Base-by-base conservation (phyloP, 768 basidiomycete species). In the Tulasnella sp. region DNA sequence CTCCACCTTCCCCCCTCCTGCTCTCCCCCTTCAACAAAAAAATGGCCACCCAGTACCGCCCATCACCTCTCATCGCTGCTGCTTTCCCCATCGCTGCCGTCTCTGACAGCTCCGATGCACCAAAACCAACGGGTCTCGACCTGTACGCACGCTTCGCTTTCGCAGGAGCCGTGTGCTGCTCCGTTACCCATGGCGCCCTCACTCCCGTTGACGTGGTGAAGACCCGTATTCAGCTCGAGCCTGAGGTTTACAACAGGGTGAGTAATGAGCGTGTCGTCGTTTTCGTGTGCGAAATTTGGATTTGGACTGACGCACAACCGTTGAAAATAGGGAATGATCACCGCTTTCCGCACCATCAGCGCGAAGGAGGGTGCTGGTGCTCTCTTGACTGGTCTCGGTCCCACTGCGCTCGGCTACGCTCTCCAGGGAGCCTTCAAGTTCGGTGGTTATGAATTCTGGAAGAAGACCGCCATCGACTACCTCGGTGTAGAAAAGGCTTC, bases 351-450 rank as follows among this genome's bases (percentile, higher is more conserved):
- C 76, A 86, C 87, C 49, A 89, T 96, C 81, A 74, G 92, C 75
- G 88, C 88, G 54, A 93, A 94, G 83, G 93, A 96, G 84, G 93
- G 96, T 80, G 84, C 90, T 77, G 89, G 83, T 49, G 96, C 94
- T 83, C 89, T 97, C 84, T 92, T 95, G 90, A 98, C 97, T 84
- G 96, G 96, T 81, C 86, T 97, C 82, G 93, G 93, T 45, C 96
- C 96, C 74, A 98, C 96, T 77, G 86, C 95, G 78, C 86, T 97
- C 84, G 95, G 96, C 79, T 96, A 96, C 87, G 93, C 94, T 11
- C 88, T 95, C 81, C 96, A 97, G 86, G 96, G 96, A 83, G 91
- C 96, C 89, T 95, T 97, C 91, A 98, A 98, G 85, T 97, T 94
- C 84, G 96, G 96, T 86, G 93, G 96, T 83, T 97, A 97, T 83